Conservation (phyloP, 768 basidiomycete genomes). For the Boletus rubescentipes region DNA sequence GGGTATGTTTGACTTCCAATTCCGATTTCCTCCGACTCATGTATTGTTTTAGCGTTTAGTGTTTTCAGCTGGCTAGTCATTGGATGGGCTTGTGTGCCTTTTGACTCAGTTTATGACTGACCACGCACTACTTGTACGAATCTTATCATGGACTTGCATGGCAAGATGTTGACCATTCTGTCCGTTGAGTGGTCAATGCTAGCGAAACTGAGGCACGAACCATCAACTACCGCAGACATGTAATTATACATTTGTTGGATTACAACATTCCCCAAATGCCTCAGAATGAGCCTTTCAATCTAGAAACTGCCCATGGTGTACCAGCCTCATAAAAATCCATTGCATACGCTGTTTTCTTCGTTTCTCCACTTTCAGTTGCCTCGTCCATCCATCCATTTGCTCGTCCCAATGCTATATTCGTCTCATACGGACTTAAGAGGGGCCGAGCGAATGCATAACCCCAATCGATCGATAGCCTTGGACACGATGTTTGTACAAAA, state of each 20-base stretch:
- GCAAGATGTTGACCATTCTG: neutral
- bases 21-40: constrained; percentile 9
- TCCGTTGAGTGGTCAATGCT: neutral
- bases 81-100: neutral
- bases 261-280: neutral
- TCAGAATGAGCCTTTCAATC: constrained; percentile 52
- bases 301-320: constrained; percentile 72
- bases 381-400: constrained; percentile 67
- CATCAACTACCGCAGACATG: neutral
- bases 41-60: constrained; percentile 21
- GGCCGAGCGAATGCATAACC: constrained; percentile 93
- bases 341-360: constrained; percentile 55
- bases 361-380: constrained; percentile 16
- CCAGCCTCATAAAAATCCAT: constrained; percentile 96
- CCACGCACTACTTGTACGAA: neutral
- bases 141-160: neutral
- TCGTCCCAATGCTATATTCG: constrained; percentile 71
- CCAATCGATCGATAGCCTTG: constrained; percentile 97
- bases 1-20: constrained; percentile 49
- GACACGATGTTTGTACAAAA: constrained; percentile 96
- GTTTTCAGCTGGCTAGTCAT: neutral
- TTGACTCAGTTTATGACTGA: neutral
- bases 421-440: constrained; percentile 90
- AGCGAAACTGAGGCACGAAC: neutral
- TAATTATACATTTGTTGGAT: neutral